Percentiles rank a stretch among this genome's conserved stretches.
Conservation (phyloP, 768 basidiomycete species). For the Mycena haematopus region DNA sequence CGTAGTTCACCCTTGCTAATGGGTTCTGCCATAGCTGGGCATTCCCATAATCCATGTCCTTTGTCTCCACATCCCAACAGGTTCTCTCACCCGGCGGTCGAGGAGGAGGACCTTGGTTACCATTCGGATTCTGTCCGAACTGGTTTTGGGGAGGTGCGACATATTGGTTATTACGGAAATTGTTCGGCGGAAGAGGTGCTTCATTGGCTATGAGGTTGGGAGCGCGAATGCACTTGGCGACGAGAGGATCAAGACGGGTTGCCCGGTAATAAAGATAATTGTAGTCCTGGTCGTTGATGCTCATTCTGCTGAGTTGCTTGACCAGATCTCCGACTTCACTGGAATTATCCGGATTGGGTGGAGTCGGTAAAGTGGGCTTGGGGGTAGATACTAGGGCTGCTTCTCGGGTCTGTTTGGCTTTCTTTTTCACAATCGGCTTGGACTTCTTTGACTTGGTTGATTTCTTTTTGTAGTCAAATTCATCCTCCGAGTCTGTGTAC, state of each 20-base stretch:
- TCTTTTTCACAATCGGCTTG: neutral
- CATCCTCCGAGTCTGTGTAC: neutral
- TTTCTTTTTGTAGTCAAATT: neutral
- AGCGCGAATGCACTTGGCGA: constrained; percentile 9
- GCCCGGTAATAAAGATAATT: constrained; percentile 11
- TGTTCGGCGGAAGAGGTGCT: constrained; percentile 5
- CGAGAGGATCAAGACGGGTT: constrained; percentile 12
- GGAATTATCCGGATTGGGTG: neutral
- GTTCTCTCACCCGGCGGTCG: neutral
- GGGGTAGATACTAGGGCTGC: neutral
- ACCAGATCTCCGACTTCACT: constrained; percentile 5
- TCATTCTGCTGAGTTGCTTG: constrained; percentile 3
- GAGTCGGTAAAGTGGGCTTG: neutral
- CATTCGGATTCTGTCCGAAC: neutral
- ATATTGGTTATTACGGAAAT: constrained; percentile 15
- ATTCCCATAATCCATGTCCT: constrained; percentile 9
- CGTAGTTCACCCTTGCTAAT: neutral
- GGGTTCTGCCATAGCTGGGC: neutral
- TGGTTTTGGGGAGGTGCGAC: neutral
- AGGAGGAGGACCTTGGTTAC: too few species aligned
- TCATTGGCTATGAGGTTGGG: neutral
- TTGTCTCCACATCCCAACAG: constrained; percentile 5
- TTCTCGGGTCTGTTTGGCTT: neutral
- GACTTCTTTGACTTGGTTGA: neutral
- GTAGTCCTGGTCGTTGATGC: constrained; percentile 6